Percentiles rank a stretch among this genome's conserved stretches.
phyloP scores from a whole-genome alignment of 129 eudicot genomes.

The carrot (Daucus carota) region DNA sequence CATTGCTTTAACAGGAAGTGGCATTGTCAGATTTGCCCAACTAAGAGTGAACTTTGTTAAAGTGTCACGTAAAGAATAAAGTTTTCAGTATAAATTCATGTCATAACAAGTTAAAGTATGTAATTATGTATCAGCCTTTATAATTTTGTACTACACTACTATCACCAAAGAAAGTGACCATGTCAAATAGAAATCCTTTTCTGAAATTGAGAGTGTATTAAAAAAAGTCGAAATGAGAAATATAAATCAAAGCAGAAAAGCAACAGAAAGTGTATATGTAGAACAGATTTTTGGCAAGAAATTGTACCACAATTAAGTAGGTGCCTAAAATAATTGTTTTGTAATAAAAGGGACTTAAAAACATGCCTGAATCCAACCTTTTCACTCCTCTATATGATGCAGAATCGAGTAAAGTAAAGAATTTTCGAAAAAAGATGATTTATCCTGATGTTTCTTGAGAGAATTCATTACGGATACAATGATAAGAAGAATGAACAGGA shows the following conservation, averaged over 20 bases:
- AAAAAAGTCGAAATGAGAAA: neutral
- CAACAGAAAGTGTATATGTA: neutral
- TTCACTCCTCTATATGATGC: conserved; percentile 97
- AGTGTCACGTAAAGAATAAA: too few relatives aligned
- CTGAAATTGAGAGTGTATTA: neutral
- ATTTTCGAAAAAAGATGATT: conserved; percentile 83
- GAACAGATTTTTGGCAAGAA: neutral
- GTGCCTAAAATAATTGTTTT: neutral
- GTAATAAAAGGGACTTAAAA: neutral
- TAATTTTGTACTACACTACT: neutral
- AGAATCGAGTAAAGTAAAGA: conserved; percentile 74
- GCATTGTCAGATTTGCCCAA: too few relatives aligned
- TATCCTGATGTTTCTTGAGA: conserved; percentile 78
- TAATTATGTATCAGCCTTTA: neutral
- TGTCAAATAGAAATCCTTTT: neutral
- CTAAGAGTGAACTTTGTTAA: too few relatives aligned
- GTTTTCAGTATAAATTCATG: too few relatives aligned
- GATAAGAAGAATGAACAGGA: conserved; percentile 66
- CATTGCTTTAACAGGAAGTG: too few relatives aligned
- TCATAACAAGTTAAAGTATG: neutral
- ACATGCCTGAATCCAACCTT: conserved; percentile 98
- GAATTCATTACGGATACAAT: conserved; percentile 84
- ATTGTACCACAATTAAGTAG: neutral
- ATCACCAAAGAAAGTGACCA: neutral
- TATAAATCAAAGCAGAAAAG: neutral